Percentiles rank a stretch among this genome's conserved stretches.
Conservation (phyloP, 768 basidiomycete species). For the Agaricus subrufescens region DNA sequence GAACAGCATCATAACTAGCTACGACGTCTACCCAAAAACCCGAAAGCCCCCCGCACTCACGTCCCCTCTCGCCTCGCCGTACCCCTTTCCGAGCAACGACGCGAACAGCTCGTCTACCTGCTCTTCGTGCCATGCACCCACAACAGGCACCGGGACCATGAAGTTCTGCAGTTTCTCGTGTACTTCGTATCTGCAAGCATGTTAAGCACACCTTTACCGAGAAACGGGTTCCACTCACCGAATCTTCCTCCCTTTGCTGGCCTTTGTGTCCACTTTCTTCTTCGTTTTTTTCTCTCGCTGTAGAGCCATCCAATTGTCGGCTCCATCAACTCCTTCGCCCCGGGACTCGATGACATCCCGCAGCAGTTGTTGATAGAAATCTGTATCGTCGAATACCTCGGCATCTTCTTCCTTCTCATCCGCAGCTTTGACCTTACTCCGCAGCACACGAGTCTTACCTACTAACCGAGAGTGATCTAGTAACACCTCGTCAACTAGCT, state of each 20-base stretch:
- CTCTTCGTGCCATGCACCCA: conserved; percentile 87
- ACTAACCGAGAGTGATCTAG: conserved; percentile 54
- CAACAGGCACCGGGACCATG: conserved; percentile 80
- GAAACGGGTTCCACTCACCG: conserved; percentile 47
- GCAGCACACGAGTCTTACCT: conserved; percentile 50
- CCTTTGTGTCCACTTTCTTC: conserved; percentile 92
- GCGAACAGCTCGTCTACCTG: conserved; percentile 94
- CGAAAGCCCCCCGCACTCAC: conserved; percentile 42
- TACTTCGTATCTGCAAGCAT: conserved; percentile 54
- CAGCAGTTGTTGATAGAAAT: conserved; percentile 90
- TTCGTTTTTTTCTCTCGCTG: conserved; percentile 71
- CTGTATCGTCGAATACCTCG: conserved; percentile 81
- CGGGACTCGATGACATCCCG: conserved; percentile 85
- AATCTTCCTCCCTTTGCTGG: conserved; percentile 92
- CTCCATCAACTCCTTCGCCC: conserved; percentile 35
- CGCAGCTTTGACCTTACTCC: conserved; percentile 26
- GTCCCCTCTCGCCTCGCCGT: conserved; percentile 37
- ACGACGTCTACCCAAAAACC: conserved; percentile 47
- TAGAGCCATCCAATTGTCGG: conserved; percentile 57
- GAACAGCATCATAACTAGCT: not conserved
- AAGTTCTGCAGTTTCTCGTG: conserved; percentile 98
- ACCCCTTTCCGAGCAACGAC: conserved; percentile 77
- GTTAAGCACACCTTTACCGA: conserved; percentile 19
- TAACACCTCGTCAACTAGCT: conserved; percentile 75
- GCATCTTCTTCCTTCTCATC: conserved; percentile 29